Percentiles rank a stretch among this genome's conserved stretches.
Evolutionary conservation across 1,139 yeast genomes (phyloP).

Genomic region (Taphrina populina): DNA sequence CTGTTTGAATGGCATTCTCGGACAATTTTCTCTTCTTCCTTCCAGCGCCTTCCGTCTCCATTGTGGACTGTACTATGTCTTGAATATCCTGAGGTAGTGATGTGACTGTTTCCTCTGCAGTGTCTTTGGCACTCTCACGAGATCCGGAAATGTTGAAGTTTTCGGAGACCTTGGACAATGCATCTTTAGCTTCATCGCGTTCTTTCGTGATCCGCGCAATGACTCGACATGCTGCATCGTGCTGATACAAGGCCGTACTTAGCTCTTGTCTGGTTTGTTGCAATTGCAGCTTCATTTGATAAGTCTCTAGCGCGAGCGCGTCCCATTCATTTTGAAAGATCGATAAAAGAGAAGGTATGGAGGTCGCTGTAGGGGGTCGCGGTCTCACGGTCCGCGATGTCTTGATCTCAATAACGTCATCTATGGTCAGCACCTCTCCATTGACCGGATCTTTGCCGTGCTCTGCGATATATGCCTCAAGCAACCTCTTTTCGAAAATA

Average conservation of each 20-base stretch:
- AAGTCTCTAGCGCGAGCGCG: conserved; percentile 76
- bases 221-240: conserved; percentile 87
- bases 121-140: not conserved
- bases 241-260: conserved; percentile 66
- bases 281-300: conserved; percentile 70
- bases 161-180: conserved; percentile 52
- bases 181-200: conserved; percentile 66
- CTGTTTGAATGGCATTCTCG: conserved; percentile 34
- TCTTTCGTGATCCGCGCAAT: conserved; percentile 73
- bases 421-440: conserved; percentile 57
- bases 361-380: conserved; percentile 55
- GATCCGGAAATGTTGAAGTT: not conserved
- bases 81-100: conserved; percentile 3
- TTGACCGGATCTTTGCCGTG: conserved; percentile 75
- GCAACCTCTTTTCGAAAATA: conserved; percentile 64
- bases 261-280: conserved; percentile 67
- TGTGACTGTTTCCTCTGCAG: not conserved
- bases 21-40: conserved; percentile 36
- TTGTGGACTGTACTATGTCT: conserved; percentile 13
- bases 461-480: conserved; percentile 62
- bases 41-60: conserved; percentile 23
- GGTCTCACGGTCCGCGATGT: conserved; percentile 49
- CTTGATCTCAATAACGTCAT: conserved; percentile 59
- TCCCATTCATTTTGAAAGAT: conserved; percentile 90
- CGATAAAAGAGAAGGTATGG: conserved; percentile 75